Evolutionary conservation across 352 stramenopile genomes (phyloP).

Genomic region (Pythium phragmitis): DNA sequence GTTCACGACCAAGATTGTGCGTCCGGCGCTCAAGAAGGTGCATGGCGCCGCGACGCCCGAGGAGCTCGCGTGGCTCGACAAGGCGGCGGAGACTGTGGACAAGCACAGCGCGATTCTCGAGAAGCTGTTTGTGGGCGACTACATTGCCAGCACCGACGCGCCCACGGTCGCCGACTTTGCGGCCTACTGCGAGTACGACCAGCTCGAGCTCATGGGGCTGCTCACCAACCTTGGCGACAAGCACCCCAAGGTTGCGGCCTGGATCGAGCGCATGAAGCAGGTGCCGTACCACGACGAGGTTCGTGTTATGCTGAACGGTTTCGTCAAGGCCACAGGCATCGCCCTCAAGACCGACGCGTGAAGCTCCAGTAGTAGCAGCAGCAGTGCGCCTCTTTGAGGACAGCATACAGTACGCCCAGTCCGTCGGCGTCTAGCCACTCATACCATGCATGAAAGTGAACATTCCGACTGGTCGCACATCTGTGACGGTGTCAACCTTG

Average conservation of each 20-base stretch:
- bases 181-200: constrained; percentile 67
- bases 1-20: constrained; percentile 44
- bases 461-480: too few relatives aligned
- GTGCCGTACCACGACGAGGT: constrained; percentile 47
- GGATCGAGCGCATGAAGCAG: constrained; percentile 31
- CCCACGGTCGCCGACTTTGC: constrained; percentile 63
- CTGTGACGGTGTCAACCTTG: too few relatives aligned
- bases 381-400: too few relatives aligned
- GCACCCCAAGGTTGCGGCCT: constrained; percentile 26
- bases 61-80: constrained; percentile 19
- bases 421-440: too few relatives aligned
- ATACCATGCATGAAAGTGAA: too few relatives aligned
- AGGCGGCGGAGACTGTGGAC: constrained; percentile 23
- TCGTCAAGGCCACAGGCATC: constrained; percentile 24
- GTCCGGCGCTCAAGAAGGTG: constrained; percentile 29
- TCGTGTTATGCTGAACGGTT: constrained; percentile 30
- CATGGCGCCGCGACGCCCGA: constrained; percentile 10
- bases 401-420: too few relatives aligned
- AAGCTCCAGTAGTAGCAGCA: background rate
- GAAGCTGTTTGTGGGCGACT: constrained; percentile 50
- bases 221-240: constrained; percentile 35
- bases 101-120: constrained; percentile 40
- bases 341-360: constrained; percentile 18
- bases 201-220: constrained; percentile 52
- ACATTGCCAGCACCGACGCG: constrained; percentile 45